Percentiles rank a stretch among this genome's conserved stretches.
Conservation (phyloP, 2,329 filamentous ascomycete genomes). For the Penicillium thymicola region DNA sequence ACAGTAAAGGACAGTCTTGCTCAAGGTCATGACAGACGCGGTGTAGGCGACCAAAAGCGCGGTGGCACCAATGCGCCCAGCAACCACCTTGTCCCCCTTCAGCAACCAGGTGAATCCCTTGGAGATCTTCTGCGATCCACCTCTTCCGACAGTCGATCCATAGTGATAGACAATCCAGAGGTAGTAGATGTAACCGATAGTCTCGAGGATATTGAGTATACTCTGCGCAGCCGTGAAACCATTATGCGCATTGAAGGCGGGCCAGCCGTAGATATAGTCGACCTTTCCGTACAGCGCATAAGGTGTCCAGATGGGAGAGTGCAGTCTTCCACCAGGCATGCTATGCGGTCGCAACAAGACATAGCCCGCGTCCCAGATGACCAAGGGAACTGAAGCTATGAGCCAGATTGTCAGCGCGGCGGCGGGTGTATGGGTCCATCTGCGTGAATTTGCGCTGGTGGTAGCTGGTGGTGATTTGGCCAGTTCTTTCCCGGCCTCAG, state of each 20-base stretch:
- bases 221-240: conserved; percentile 79
- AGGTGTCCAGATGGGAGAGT: conserved; percentile 69
- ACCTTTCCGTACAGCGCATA: conserved; percentile 78
- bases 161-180: conserved; percentile 52
- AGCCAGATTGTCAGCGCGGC: conserved; percentile 67
- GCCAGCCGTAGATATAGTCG: conserved; percentile 78
- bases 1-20: conserved; percentile 68
- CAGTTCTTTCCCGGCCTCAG: conserved; percentile 24
- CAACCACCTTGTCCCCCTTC: conserved; percentile 50
- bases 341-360: conserved; percentile 74
- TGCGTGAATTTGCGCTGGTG: conserved; percentile 21
- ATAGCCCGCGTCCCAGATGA: conserved; percentile 78
- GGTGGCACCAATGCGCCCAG: conserved; percentile 51
- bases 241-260: conserved; percentile 62
- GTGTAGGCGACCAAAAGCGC: conserved; percentile 59
- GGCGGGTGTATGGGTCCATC: conserved; percentile 59
- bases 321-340: conserved; percentile 72
- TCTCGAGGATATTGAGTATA: conserved; percentile 66
- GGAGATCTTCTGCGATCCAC: conserved; percentile 25
- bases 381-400: conserved; percentile 68
- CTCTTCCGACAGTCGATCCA: conserved; percentile 34
- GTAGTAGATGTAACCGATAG: conserved; percentile 61
- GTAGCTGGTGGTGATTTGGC: conserved; percentile 28
- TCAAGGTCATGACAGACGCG: conserved; percentile 61
- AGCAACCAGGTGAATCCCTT: conserved; percentile 45